Evolutionary conservation across 2,329 filamentous ascomycete species (phyloP).

Genomic region (Whalleya microplaca): DNA sequence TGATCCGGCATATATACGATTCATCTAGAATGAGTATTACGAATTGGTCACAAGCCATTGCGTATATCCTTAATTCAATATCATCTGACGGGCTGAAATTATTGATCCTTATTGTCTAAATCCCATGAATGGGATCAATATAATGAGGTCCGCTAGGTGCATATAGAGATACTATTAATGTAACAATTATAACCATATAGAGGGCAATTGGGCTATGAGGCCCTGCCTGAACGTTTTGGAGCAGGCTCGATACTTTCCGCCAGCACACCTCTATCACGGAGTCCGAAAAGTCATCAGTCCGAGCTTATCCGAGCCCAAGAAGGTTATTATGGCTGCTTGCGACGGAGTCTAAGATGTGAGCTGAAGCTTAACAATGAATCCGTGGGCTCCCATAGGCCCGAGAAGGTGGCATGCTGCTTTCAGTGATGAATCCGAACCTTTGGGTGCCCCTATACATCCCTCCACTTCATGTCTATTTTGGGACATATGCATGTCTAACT

Average conservation of each 20-base stretch:
- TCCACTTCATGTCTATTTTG: background rate
- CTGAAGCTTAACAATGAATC: background rate
- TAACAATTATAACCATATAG: no score
- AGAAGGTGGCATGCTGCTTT: background rate
- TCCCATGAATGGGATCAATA: no score
- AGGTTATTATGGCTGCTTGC: background rate
- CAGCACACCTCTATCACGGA: background rate
- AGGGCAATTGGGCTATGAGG: no score
- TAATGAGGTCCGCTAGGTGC: no score
- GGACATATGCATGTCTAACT: no score
- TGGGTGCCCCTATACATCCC: background rate
- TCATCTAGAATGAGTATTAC: no score
- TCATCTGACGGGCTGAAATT: no score
- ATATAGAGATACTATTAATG: no score
- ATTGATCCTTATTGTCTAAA: no score
- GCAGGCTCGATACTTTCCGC: background rate
- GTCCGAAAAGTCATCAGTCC: background rate
- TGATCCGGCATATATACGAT: no score
- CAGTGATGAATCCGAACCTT: background rate
- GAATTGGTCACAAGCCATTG: no score
- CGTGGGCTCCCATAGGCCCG: background rate
- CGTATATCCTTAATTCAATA: no score
- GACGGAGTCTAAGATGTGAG: background rate
- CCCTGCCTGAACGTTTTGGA: background rate
- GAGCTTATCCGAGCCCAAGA: background rate